Evolutionary conservation across 2,329 filamentous ascomycete species (phyloP), one percentile per base, ranked within the genome.

Genomic region (Calonectria naviculata): DNA sequence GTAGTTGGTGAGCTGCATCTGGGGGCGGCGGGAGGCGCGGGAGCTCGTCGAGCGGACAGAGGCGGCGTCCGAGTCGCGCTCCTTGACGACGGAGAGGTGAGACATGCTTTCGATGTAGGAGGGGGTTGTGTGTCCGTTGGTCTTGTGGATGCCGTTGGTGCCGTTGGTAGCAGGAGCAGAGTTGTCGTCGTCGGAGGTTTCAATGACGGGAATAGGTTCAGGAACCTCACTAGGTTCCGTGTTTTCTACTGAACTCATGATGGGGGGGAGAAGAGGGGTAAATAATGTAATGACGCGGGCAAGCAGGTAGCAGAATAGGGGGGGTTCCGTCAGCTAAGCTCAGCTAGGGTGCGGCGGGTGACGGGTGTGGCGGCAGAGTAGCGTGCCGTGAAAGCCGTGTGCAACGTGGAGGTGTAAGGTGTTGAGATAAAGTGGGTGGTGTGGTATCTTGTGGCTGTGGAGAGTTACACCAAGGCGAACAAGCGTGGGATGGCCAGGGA

Each of bases 1-100:
- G 62, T 87, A 85, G 73, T 86, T 84, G 75, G 85, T 83, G 31
- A 90, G 86, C 75, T 88, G 82, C 42, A 89, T 81, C 67, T 85
- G 84, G 70, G 76, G 73, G 60, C 72, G 73, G 9, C 75, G 70
- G 29, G 75, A 74, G 7, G 73, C 65, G 52, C 78, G 75, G n/a
- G 76, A 74, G 74, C 68, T 76, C 61, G 75, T 71, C 8, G 75
- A 78, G 56, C 75, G 73, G 41, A 76, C 56, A 2, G 79, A 80
- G 58, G 71, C 74, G 44, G 76, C 77, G 81, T 81, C 78, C 54
- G 78, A 78, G 71, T 79, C 78, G 41, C 42, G 41, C 28, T 78
- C 74, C 24, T 61, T 82, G 72, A 90, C 83, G 67, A 83, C 80
- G 42, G 82, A 80, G 70, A 90, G 85, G 74, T 90, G 88, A 44